These are phyloP conservation scores for Mycosphaerella arachidis DNA, from an alignment of 2,329 filamentous ascomycete genomes.

Conservation along the genomic window DNA sequence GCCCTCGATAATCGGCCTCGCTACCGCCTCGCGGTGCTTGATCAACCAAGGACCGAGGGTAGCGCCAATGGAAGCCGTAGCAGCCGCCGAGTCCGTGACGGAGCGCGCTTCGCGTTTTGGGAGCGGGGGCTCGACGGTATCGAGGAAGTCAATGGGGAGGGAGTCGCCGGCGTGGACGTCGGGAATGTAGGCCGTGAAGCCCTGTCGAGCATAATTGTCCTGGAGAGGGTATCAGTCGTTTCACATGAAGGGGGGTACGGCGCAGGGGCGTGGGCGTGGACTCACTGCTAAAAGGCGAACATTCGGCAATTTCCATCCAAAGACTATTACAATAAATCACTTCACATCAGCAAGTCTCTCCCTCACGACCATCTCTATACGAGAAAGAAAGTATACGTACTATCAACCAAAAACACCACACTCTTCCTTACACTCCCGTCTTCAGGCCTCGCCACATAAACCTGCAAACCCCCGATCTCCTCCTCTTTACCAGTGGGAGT, in stretches of 20 bases:
- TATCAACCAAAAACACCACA: constrained; percentile 46
- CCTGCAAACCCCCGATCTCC: constrained; percentile 37
- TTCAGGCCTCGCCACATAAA: constrained; percentile 40
- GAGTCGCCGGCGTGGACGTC: constrained; percentile 43
- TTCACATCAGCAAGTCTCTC: too few species aligned
- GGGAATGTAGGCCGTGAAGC: constrained; percentile 39
- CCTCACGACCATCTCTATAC: constrained; percentile 11
- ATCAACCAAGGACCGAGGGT: constrained; percentile 43
- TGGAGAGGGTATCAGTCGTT: too few species aligned
- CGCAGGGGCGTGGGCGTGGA: too few species aligned
- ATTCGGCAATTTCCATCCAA: constrained; percentile 47
- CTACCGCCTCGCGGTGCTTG: constrained; percentile 41
- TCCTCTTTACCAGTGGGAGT: constrained; percentile 34
- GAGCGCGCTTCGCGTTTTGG: constrained; percentile 35
- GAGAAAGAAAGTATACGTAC: neutral
- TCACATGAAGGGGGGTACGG: too few species aligned
- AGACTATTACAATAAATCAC: constrained; percentile 27
- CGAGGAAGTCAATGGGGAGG: constrained; percentile 38
- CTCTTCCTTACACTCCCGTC: constrained; percentile 39
- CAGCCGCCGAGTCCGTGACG: constrained; percentile 38
- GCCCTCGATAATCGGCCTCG: constrained; percentile 41
- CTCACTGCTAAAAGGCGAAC: constrained; percentile 39
- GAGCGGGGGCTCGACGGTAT: constrained; percentile 42
- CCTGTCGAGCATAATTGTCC: constrained; percentile 45
- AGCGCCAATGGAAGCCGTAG: constrained; percentile 38